Percentiles rank a stretch among this genome's conserved stretches.
Evolutionary conservation across 352 stramenopile genomes (phyloP).

Genomic region (Globisporangium lucens): DNA sequence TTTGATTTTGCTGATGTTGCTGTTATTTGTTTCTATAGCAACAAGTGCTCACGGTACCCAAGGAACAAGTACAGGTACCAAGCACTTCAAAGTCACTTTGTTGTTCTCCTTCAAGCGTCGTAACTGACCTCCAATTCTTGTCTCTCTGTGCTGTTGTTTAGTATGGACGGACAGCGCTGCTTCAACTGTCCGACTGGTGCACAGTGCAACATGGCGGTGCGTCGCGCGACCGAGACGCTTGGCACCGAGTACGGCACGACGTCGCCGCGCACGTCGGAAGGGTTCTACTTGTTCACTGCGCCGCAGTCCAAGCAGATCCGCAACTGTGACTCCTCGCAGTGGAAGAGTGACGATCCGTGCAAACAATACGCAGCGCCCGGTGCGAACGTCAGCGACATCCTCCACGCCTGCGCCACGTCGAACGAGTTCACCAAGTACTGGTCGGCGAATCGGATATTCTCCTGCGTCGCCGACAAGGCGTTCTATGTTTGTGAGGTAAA

Average conservation of each 20-base stretch:
- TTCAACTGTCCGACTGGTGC: slow-evolving; percentile 52
- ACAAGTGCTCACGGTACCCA: slow-evolving; percentile 47
- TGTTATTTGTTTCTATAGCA: slow-evolving; percentile 18
- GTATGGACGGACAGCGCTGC: slow-evolving; percentile 53
- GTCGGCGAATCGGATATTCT: slow-evolving; percentile 50
- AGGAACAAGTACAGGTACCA: slow-evolving; percentile 50
- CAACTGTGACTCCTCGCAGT: slow-evolving; percentile 33
- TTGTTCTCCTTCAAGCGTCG: not conserved
- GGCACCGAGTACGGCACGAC: slow-evolving; percentile 40
- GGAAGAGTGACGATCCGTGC: slow-evolving; percentile 51
- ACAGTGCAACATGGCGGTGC: slow-evolving; percentile 46
- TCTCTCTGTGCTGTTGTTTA: slow-evolving; percentile 12
- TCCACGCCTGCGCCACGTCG: slow-evolving; percentile 35
- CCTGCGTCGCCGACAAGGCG: slow-evolving; percentile 44
- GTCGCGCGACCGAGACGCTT: slow-evolving; percentile 48
- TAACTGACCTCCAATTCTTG: not conserved
- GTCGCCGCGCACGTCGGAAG: slow-evolving; percentile 49
- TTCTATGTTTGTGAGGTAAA: slow-evolving; percentile 69
- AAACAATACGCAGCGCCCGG: slow-evolving; percentile 23
- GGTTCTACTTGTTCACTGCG: slow-evolving; percentile 54
- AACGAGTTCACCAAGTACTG: slow-evolving; percentile 53
- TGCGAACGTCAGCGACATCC: slow-evolving; percentile 29
- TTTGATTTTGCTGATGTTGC: not conserved
- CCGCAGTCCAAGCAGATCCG: slow-evolving; percentile 37
- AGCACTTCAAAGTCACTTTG: not conserved